Base-by-base conservation (phyloP, 257 asterid genomes). In the Pogostemon cablin region DNA sequence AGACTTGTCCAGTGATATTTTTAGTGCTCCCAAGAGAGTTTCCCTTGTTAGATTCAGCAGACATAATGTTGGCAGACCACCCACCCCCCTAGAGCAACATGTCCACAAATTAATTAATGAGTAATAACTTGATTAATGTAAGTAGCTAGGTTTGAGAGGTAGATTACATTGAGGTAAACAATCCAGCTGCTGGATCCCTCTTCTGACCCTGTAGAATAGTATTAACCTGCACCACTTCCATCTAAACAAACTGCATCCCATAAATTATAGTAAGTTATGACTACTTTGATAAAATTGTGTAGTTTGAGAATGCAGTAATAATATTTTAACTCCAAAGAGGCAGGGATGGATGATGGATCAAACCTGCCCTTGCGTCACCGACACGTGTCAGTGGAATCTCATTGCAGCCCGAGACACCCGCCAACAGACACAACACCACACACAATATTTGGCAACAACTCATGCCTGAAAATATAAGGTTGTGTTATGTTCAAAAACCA, bases 21-120 rank as follows among this genome's bases (percentile, higher is more conserved):
- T 7, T 6, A 7, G 12, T 20, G 39, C 40, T 5, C 9, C 59
- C 59, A 53, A 5, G 37, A 25, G 32, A 25, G 32, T 25, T 25
- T 15, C 10, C 59, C 6, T n/a, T 17, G 32, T 25, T 20, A 20
- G 7, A 7, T 7, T 12, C 1, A 3, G 35, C 59, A 4, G 34
- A 4, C 15, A 1, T 0, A 7, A 7, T 4, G 7, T 55, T 3
- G 34, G 57, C 2, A 34, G 7, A 35, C 63, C 63, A 57, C 35
- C 63, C 63, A 9, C 63, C 63, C 3, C 63, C 63, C 63, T 57
- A 57, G 9, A 49, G 9, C 57, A 12, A 52, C 34, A 15, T 52
- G n/a, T 11, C n/a, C 54, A 48, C 6, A n/a, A 49, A 49, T 4
- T 9, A 9, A 49, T 4, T 49, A 4, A 25, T 25, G 32, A 25